Evolutionary conservation across 176 grass and related monocot genomes (phyloP).

Genomic region (Oryza punctata): DNA sequence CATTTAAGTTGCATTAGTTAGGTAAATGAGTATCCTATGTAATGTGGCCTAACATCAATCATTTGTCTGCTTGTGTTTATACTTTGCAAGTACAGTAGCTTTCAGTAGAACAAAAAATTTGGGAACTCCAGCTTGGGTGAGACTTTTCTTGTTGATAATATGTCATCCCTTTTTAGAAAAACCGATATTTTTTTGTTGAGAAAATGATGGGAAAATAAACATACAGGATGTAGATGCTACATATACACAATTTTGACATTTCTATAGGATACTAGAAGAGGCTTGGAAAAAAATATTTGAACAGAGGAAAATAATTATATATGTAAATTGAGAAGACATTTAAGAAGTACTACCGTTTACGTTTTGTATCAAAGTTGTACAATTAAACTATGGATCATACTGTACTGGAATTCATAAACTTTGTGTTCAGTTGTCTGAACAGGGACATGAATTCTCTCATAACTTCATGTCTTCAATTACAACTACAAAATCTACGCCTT

Average conservation of each 20-base stretch:
- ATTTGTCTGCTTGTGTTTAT: slow-evolving; percentile 22
- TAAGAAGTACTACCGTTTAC: background rate
- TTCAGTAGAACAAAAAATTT: background rate
- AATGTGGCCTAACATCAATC: slow-evolving; percentile 26
- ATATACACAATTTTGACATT: background rate
- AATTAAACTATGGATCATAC: slow-evolving; percentile 10
- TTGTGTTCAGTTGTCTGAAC: slow-evolving; percentile 2
- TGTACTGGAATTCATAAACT: slow-evolving; percentile 11
- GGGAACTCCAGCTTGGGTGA: background rate
- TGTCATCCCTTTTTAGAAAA: background rate
- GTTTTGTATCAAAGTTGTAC: background rate
- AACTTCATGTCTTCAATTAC: background rate
- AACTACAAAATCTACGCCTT: slow-evolving; percentile 24
- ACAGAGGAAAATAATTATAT: background rate
- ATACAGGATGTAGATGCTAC: background rate
- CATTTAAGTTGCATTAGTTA: slow-evolving; percentile 36
- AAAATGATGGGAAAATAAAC: background rate
- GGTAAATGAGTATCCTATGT: slow-evolving; percentile 46
- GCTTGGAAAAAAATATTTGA: background rate
- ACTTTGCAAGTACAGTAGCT: slow-evolving; percentile 14
- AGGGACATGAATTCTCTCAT: slow-evolving; percentile 3
- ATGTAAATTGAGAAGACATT: background rate
- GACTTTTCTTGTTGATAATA: background rate
- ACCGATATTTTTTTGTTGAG: background rate
- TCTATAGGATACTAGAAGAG: background rate